phyloP scores from a whole-genome alignment of 1,139 yeast genomes.

The Suzukiozyma palmioleophila region DNA sequence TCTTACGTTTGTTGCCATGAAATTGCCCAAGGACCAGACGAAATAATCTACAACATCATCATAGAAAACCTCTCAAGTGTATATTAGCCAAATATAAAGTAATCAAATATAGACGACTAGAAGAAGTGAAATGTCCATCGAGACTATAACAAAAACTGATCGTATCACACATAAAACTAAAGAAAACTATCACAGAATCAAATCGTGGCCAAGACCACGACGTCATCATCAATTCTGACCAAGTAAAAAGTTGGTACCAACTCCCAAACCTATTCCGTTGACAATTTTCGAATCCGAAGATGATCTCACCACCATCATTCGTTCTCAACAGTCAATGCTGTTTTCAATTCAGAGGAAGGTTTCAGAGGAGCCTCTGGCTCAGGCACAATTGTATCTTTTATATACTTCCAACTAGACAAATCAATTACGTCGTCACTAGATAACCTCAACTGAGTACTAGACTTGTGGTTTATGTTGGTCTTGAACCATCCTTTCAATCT shows the following conservation, averaged over 20 bases:
- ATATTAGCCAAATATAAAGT: background rate
- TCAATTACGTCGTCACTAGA: slow-evolving; percentile 25
- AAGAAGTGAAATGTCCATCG: too few relatives aligned
- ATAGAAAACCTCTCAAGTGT: background rate
- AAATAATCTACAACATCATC: background rate
- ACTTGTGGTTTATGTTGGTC: slow-evolving; percentile 18
- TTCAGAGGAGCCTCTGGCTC: slow-evolving; percentile 8
- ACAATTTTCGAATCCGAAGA: background rate
- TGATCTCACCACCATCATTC: background rate
- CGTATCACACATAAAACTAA: too few relatives aligned
- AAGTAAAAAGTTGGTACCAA: too few relatives aligned
- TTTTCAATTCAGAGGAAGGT: slow-evolving; percentile 4
- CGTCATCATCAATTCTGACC: too few relatives aligned
- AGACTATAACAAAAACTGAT: too few relatives aligned
- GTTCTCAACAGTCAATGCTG: slow-evolving; percentile 1
- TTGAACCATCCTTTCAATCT: slow-evolving; percentile 41
- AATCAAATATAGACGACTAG: too few relatives aligned
- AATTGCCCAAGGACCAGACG: slow-evolving; percentile 13
- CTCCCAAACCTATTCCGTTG: too few relatives aligned
- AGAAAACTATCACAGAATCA: too few relatives aligned
- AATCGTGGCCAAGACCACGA: too few relatives aligned
- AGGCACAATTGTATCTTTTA: background rate
- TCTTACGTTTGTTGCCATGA: slow-evolving; percentile 47
- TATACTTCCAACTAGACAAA: slow-evolving; percentile 26
- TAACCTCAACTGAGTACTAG: slow-evolving; percentile 8